Evolutionary conservation across 2,329 filamentous ascomycete genomes (phyloP).

Genomic region (Sordariomycetes sp.): DNA sequence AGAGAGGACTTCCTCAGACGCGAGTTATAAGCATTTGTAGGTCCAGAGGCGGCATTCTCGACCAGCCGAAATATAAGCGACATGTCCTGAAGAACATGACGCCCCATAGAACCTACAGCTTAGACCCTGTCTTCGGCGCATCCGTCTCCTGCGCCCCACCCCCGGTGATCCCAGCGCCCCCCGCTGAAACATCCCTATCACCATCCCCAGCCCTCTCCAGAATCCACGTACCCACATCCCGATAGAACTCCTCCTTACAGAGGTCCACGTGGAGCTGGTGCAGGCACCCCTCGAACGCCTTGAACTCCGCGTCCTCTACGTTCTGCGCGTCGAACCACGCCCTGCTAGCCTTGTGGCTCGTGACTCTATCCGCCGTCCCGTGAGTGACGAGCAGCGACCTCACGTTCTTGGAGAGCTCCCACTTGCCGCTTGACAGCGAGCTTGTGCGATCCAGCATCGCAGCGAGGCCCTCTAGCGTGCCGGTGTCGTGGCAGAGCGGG

Average conservation of each 20-base stretch:
- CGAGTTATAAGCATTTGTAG: neutral
- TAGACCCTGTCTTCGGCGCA: slow-evolving; percentile 16
- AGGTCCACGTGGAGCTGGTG: slow-evolving; percentile 60
- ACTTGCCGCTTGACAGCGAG: slow-evolving; percentile 41
- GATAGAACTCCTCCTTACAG: slow-evolving; percentile 37
- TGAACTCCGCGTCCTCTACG: slow-evolving; percentile 55
- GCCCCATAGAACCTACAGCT: slow-evolving; percentile 15
- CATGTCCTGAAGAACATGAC: neutral
- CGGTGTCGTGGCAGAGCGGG: slow-evolving; percentile 64
- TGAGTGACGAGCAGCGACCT: slow-evolving; percentile 59
- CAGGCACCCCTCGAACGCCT: slow-evolving; percentile 62
- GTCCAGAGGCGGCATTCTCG: neutral
- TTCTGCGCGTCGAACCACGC: slow-evolving; percentile 45
- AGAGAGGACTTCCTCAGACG: too few species aligned
- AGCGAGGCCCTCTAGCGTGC: slow-evolving; percentile 70
- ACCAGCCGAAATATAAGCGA: neutral
- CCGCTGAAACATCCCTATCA: neutral
- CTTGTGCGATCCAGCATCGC: slow-evolving; percentile 64
- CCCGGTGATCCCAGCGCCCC: neutral
- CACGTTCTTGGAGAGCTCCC: slow-evolving; percentile 38
- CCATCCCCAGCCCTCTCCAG: slow-evolving; percentile 21
- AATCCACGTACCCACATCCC: slow-evolving; percentile 56
- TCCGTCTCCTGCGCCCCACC: neutral
- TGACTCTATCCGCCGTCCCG: slow-evolving; percentile 61
- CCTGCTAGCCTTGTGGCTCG: slow-evolving; percentile 51